These are phyloP conservation scores for Glycine soja DNA, from an alignment of 306 rosid genomes.

Conservation along the genomic window DNA sequence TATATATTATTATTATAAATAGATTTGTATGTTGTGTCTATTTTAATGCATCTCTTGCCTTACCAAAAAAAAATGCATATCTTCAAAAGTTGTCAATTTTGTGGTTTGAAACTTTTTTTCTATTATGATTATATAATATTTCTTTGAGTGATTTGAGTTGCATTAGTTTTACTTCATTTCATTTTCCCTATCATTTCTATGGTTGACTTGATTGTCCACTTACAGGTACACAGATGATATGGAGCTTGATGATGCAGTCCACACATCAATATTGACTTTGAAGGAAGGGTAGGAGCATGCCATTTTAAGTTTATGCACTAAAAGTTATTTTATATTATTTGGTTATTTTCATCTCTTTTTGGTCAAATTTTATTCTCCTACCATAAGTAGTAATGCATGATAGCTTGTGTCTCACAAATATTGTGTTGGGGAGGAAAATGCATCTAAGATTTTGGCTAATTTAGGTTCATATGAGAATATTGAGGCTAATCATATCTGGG, in stretches of 20 bases:
- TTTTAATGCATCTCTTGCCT: not conserved
- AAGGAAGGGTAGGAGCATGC: constrained; percentile 84
- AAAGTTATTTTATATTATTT: not conserved
- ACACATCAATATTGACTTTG: constrained; percentile 92
- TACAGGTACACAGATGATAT: constrained; percentile 89
- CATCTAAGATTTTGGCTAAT: constrained; percentile 4
- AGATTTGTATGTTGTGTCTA: not conserved
- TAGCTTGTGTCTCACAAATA: constrained; percentile 1
- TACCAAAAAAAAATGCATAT: too few species aligned
- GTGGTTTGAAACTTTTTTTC: not conserved
- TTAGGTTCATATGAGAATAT: constrained; percentile 14
- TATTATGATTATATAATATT: not conserved
- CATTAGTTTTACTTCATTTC: not conserved
- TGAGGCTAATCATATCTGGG: not conserved
- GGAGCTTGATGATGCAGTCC: constrained; percentile 98
- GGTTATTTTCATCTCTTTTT: constrained; percentile 6
- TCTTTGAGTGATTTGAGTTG: not conserved
- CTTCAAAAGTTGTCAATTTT: not conserved
- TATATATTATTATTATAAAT: too few species aligned
- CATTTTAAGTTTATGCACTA: constrained; percentile 35
- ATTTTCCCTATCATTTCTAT: not conserved
- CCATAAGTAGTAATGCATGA: not conserved
- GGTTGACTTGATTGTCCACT: constrained; percentile 36
- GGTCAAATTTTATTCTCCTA: constrained; percentile 5
- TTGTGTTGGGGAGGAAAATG: constrained; percentile 30